A percentile compares a stretch with the other conserved stretches of the same genome.
These are phyloP conservation scores for Candida tibetensis DNA, from an alignment of 805 yeast genomes.

Conservation along the genomic window DNA sequence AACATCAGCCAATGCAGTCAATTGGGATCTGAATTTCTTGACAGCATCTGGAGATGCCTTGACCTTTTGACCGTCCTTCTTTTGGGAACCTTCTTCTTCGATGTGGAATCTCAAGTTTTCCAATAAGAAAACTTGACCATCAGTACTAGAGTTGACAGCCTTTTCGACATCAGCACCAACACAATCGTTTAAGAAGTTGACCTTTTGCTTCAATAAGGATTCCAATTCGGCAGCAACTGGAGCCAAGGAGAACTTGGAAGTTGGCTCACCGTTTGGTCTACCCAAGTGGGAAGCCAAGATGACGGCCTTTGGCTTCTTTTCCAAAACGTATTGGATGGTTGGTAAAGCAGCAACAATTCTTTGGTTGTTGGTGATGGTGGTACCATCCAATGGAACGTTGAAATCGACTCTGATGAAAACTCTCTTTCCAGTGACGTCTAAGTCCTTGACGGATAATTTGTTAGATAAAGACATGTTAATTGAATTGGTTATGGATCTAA, in stretches of 20 bases:
- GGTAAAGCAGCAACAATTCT: conserved; percentile 99
- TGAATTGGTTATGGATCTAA: not conserved
- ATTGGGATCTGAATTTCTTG: conserved; percentile 80
- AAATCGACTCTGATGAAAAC: conserved; percentile 98
- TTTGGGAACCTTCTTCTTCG: conserved; percentile 93
- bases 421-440: conserved; percentile 83
- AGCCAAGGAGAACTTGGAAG: conserved; percentile 82
- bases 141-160: conserved; percentile 67
- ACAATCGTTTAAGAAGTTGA: conserved; percentile 82
- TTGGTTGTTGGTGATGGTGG: conserved; percentile 97
- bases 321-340: conserved; percentile 92
- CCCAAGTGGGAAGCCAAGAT: conserved; percentile 97
- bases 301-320: conserved; percentile 86
- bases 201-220: conserved; percentile 66
- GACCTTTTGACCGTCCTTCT: conserved; percentile 88
- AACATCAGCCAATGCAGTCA: conserved; percentile 92
- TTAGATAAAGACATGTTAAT: conserved; percentile 81
- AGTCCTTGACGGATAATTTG: conserved; percentile 90
- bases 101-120: conserved; percentile 99
- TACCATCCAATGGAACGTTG: conserved; percentile 94
- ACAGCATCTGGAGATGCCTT: conserved; percentile 89
- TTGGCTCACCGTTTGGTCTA: conserved; percentile 95
- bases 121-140: conserved; percentile 82
- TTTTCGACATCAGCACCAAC: conserved; percentile 90
- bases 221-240: conserved; percentile 92